Evolutionary conservation across 2,329 filamentous ascomycete genomes (phyloP).

Genomic region (Aulographum hederae): DNA sequence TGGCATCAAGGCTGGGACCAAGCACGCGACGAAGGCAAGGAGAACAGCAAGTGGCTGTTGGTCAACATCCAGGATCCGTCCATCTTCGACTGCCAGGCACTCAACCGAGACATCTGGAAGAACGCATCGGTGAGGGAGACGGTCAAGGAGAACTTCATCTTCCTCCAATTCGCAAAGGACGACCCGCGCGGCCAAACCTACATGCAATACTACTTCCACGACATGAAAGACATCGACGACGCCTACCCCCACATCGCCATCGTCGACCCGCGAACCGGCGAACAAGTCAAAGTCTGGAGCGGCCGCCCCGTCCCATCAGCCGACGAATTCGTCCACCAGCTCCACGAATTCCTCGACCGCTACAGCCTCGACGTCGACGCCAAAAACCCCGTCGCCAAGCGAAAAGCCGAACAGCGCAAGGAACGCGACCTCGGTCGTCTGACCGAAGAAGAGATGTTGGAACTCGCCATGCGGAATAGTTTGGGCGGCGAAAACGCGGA

Average conservation of each 20-base stretch:
- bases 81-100: conserved; percentile 82
- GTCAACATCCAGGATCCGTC: conserved; percentile 90
- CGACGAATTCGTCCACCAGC: conserved; percentile 70
- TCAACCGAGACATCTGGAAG: conserved; percentile 96
- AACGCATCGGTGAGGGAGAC: conserved; percentile 61
- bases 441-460: conserved; percentile 94
- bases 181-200: conserved; percentile 65
- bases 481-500: conserved; percentile 34
- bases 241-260: conserved; percentile 94
- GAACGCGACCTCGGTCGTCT: conserved; percentile 65
- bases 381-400: conserved; percentile 79
- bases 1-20: conserved; percentile 62
- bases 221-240: too few relatives aligned
- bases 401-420: conserved; percentile 51
- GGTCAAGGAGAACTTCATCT: conserved; percentile 82
- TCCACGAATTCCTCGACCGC: conserved; percentile 91
- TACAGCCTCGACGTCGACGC: conserved; percentile 78
- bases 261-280: conserved; percentile 84
- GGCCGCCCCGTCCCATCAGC: conserved; percentile 61
- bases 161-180: conserved; percentile 83
- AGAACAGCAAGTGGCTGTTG: conserved; percentile 80
- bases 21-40: conserved; percentile 70
- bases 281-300: conserved; percentile 94
- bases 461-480: conserved; percentile 84
- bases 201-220: conserved; percentile 80